Conservation (phyloP, 768 basidiomycete species). For the Mycena epipterygia region DNA sequence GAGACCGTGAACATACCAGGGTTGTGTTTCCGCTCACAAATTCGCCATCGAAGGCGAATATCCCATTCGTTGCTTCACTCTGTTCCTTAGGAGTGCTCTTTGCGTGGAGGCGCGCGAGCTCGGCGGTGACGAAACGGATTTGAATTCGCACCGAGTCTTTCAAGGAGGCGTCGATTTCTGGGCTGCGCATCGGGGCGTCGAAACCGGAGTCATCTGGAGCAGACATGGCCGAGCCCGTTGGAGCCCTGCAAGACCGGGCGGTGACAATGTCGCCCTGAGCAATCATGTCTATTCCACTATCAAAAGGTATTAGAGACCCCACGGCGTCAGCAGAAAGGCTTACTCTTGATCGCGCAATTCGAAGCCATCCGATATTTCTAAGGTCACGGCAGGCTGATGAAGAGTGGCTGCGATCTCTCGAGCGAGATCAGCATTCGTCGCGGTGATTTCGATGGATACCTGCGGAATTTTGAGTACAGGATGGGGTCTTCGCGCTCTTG, state of each 20-base stretch:
- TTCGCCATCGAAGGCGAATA: slow-evolving; percentile 8
- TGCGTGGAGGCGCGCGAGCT: background rate
- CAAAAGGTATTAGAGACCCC: background rate
- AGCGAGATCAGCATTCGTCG: slow-evolving; percentile 2
- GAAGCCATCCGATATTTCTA: slow-evolving; percentile 10
- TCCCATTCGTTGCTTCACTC: background rate
- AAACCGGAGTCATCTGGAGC: background rate
- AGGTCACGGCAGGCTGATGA: background rate
- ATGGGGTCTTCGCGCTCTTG: background rate
- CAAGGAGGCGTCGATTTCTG: background rate
- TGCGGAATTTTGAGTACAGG: background rate
- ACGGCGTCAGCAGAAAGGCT: background rate
- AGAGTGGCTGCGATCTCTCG: background rate
- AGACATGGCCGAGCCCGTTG: background rate
- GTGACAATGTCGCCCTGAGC: background rate
- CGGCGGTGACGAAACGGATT: background rate
- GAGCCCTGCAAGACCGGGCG: background rate
- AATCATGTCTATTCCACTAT: slow-evolving; percentile 9
- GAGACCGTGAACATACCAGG: background rate
- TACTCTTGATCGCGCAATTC: slow-evolving; percentile 7
- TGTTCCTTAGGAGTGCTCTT: background rate
- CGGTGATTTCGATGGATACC: slow-evolving; percentile 2
- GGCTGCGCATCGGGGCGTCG: no score
- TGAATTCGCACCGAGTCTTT: background rate
- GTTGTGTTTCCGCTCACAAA: slow-evolving; percentile 3